phyloP scores from a whole-genome alignment of 2,329 filamentous ascomycete species.

The Exophiala alcalophila region DNA sequence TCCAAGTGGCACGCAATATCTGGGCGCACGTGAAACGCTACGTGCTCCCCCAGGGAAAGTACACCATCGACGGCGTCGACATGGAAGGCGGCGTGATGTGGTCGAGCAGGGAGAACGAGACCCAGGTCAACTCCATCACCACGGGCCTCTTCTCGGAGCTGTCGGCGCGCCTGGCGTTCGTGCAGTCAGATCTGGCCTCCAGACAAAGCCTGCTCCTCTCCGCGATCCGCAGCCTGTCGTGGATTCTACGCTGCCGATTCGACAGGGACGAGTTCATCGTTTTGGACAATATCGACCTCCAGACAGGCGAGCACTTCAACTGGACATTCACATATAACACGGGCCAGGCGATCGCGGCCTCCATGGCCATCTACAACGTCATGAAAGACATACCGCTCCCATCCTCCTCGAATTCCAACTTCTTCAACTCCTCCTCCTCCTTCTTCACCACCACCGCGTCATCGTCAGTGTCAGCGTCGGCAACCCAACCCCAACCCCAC shows the following conservation, averaged over 20 bases:
- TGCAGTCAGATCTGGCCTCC: not conserved
- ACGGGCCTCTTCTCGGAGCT: slow-evolving; percentile 24
- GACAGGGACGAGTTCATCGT: slow-evolving; percentile 12
- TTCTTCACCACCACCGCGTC: too few species aligned
- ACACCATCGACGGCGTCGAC: slow-evolving; percentile 17
- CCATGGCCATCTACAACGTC: slow-evolving; percentile 17
- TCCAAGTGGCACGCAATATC: slow-evolving; percentile 11
- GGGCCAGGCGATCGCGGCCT: slow-evolving; percentile 24
- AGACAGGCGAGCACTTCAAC: slow-evolving; percentile 10
- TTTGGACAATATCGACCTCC: slow-evolving; percentile 21
- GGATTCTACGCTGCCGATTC: slow-evolving; percentile 19
- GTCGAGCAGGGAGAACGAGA: slow-evolving; percentile 22
- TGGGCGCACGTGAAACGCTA: slow-evolving; percentile 20
- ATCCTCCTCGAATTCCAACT: too few species aligned
- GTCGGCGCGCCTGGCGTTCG: slow-evolving; percentile 14
- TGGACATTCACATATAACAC: slow-evolving; percentile 28
- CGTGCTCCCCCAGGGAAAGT: slow-evolving; percentile 13
- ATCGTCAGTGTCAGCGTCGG: not conserved
- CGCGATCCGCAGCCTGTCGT: slow-evolving; percentile 15
- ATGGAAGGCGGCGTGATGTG: slow-evolving; percentile 26
- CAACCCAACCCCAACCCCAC: too few species aligned
- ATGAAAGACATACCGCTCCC: slow-evolving; percentile 4
- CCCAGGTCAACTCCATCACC: slow-evolving; percentile 23
- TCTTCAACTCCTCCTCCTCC: too few species aligned
- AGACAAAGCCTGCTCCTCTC: slow-evolving; percentile 4